Conservation (phyloP, 1,139 yeast species). For the Citeromyces hawaiiensis region DNA sequence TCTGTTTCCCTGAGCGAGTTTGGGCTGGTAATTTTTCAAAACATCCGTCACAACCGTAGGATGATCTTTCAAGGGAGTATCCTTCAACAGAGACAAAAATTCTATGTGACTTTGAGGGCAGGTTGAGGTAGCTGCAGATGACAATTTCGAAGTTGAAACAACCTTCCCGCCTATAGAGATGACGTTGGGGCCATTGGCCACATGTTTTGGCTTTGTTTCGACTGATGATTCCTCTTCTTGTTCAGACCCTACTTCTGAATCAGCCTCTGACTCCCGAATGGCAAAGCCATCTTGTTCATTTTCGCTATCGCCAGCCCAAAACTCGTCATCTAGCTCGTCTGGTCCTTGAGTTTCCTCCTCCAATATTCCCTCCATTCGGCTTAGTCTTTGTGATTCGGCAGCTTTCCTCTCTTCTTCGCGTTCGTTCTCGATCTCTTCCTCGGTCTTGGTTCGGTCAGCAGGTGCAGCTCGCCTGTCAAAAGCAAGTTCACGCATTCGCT, state of each 20-base stretch:
- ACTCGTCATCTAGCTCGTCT: constrained; percentile 55
- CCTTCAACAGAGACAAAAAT: constrained; percentile 24
- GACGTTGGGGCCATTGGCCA: constrained; percentile 7
- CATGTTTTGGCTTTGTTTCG: constrained; percentile 6
- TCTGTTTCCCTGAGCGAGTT: constrained; percentile 71
- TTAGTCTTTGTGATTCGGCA: constrained; percentile 63
- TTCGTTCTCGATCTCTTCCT: constrained; percentile 67
- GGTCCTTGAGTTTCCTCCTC: constrained; percentile 36
- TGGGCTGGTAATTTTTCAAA: constrained; percentile 56
- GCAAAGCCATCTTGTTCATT: constrained; percentile 29
- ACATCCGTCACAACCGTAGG: constrained; percentile 38
- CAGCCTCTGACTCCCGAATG: constrained; percentile 14
- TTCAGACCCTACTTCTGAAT: constrained; percentile 12
- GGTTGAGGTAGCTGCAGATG: constrained; percentile 11
- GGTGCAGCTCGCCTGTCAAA: constrained; percentile 87
- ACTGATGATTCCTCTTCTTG: constrained; percentile 8
- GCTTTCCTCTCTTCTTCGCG: constrained; percentile 51
- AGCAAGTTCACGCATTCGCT: constrained; percentile 62
- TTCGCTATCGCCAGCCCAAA: constrained; percentile 37
- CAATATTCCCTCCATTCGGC: constrained; percentile 72
- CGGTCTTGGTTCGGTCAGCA: constrained; percentile 91
- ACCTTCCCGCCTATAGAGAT: constrained; percentile 16
- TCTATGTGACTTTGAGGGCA: constrained; percentile 54
- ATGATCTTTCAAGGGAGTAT: constrained; percentile 27
- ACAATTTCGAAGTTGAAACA: constrained; percentile 8